Percentiles rank a stretch among this genome's conserved stretches.
phyloP scores from a whole-genome alignment of 768 basidiomycete species.

The Agrocybe praecox region DNA sequence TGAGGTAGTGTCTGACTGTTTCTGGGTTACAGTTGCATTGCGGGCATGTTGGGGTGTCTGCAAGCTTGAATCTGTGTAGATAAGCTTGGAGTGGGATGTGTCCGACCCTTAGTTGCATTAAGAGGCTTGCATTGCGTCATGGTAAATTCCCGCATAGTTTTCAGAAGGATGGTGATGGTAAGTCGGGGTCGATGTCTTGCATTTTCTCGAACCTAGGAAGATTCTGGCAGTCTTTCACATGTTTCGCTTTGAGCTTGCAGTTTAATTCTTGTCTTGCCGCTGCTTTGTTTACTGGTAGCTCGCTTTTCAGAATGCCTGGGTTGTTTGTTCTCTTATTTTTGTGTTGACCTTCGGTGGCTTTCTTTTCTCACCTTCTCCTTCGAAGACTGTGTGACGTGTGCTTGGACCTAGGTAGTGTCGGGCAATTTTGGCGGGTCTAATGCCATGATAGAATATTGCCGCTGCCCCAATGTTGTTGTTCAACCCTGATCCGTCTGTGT shows the following conservation, averaged over 20 bases:
- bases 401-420: conserved; percentile 5
- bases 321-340: background rate
- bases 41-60: background rate
- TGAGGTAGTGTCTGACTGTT: no score
- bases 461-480: conserved; percentile 16
- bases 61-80: background rate
- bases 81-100: background rate
- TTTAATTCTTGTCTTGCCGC: background rate
- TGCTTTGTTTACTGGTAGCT: background rate
- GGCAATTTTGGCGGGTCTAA: background rate
- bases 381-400: background rate
- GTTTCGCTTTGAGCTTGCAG: background rate
- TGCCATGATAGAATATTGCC: conserved; percentile 3
- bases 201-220: background rate
- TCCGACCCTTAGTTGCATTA: background rate
- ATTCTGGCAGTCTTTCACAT: background rate
- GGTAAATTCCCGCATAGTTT: background rate
- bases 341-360: background rate
- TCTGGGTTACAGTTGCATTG: background rate
- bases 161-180: background rate
- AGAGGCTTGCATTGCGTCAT: background rate
- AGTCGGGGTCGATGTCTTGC: background rate
- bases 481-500: conserved; percentile 16
- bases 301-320: background rate
- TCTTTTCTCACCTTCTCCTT: conserved; percentile 9